These are phyloP conservation scores for Fusarium burgessii DNA, from an alignment of 2,329 filamentous ascomycete species.

Conservation along the genomic window DNA sequence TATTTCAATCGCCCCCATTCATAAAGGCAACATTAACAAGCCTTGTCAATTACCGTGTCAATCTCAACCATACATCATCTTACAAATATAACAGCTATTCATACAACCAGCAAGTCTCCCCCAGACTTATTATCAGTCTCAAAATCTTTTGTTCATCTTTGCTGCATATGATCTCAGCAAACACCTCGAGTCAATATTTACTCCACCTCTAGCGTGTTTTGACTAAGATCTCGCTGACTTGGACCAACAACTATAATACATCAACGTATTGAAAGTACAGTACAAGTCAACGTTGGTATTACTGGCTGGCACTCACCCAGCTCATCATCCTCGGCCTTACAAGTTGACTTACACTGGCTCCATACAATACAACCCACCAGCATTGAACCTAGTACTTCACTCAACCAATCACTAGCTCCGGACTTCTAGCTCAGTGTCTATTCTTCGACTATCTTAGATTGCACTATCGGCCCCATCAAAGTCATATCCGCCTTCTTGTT, in stretches of 20 bases:
- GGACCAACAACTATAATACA: not conserved
- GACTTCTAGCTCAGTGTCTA: conserved; percentile 8
- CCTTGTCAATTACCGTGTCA: not conserved
- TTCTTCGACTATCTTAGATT: conserved; percentile 17
- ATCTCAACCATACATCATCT: not conserved
- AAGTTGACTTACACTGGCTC: conserved; percentile 37
- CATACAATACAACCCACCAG: conserved; percentile 40
- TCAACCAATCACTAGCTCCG: conserved; percentile 28
- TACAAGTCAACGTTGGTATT: not conserved
- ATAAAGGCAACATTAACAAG: not conserved
- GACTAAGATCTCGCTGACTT: not conserved
- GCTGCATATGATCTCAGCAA: not conserved
- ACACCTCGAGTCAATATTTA: conserved; percentile 1
- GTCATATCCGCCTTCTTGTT: conserved; percentile 9
- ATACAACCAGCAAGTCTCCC: not conserved
- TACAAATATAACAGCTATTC: not conserved
- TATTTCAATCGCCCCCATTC: not conserved
- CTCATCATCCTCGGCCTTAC: conserved; percentile 7
- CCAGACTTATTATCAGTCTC: not conserved
- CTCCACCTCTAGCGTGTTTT: conserved; percentile 4
- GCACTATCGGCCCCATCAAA: conserved; percentile 23
- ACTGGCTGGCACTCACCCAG: not conserved
- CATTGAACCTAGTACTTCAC: conserved; percentile 1
- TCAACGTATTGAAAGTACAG: conserved; percentile 5
- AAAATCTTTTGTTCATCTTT: not conserved